These are phyloP conservation scores for Psidium friedrichsthalianum DNA, from an alignment of 345 rosid genomes.

Conservation along the genomic window DNA sequence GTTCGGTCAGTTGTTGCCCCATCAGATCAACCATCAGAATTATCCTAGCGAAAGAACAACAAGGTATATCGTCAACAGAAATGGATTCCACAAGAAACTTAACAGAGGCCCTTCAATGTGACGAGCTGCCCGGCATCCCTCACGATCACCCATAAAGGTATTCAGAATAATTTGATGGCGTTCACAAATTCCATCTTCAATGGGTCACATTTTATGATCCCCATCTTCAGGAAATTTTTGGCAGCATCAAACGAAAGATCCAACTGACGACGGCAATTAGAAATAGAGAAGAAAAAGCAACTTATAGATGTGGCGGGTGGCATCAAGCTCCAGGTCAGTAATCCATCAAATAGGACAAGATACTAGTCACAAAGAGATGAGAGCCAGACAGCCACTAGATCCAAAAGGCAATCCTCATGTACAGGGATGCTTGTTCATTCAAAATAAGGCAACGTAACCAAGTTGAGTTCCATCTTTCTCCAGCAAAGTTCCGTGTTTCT, in stretches of 20 bases:
- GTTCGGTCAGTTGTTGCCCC: background rate
- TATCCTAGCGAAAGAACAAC: background rate
- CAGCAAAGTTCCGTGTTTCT: background rate
- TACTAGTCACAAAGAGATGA: background rate
- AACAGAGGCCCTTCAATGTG: background rate
- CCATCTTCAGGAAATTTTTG: background rate
- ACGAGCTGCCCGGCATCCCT: background rate
- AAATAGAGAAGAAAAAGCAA: background rate
- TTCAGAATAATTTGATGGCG: background rate
- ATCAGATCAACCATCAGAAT: background rate
- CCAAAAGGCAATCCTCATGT: background rate
- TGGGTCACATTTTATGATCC: background rate
- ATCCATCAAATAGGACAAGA: background rate
- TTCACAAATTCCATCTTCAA: background rate
- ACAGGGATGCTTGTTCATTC: background rate
- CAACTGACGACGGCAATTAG: background rate
- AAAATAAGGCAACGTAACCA: background rate
- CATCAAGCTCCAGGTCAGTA: background rate
- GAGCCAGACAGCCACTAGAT: background rate
- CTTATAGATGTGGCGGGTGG: background rate
- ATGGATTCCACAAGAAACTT: background rate
- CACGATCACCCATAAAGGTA: background rate
- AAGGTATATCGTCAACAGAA: background rate
- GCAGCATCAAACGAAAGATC: background rate
- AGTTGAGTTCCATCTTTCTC: background rate